Evolutionary conservation across 2,329 filamentous ascomycete species (phyloP).

Genomic region (Fusarium graminum): DNA sequence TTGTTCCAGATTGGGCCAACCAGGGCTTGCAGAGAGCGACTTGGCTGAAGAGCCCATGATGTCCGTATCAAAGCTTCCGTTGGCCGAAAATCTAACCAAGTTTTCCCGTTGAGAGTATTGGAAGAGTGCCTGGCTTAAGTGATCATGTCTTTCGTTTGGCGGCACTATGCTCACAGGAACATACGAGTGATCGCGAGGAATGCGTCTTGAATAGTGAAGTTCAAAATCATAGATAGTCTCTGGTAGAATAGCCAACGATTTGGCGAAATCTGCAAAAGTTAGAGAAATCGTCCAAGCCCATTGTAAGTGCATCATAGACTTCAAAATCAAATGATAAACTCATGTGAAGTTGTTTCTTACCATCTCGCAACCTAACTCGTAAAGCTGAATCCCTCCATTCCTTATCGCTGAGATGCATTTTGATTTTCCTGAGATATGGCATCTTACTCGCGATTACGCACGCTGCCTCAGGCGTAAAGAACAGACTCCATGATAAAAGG

Average conservation of each 20-base stretch:
- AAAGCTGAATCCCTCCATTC: neutral
- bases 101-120: constrained; percentile 19
- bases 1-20: constrained; percentile 11
- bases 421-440: constrained; percentile 6
- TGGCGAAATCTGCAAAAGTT: neutral
- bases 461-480: constrained; percentile 1
- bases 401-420: constrained; percentile 21
- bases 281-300: neutral
- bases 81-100: neutral
- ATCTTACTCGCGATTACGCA: constrained; percentile 17
- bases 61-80: constrained; percentile 14
- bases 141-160: neutral
- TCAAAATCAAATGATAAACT: no score
- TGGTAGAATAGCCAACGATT: neutral
- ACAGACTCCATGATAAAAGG: constrained; percentile 19
- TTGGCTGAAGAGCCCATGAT: constrained; percentile 1
- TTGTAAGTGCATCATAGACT: accelerated
- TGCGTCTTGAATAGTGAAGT: constrained; percentile 6
- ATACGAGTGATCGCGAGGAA: constrained; percentile 13
- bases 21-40: neutral
- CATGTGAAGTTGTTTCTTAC: neutral
- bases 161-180: constrained; percentile 1
- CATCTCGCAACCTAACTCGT: constrained; percentile 4
- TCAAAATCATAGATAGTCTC: constrained; percentile 8
- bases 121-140: constrained; percentile 12